Base-by-base conservation (phyloP, 441 rosid genomes). In the Euphorbia corollata region DNA sequence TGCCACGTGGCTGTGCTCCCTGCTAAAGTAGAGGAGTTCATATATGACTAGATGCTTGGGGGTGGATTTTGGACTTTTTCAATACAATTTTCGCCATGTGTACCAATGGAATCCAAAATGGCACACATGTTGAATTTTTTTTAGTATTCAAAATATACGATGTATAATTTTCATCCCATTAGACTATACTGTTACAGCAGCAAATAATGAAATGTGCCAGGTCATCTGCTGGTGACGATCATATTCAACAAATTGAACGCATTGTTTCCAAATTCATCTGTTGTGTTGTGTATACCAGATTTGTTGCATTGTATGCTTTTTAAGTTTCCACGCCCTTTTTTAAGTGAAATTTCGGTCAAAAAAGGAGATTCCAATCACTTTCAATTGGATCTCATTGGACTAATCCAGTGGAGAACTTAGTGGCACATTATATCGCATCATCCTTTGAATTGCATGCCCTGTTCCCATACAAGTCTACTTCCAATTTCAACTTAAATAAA, bases 311-410 rank as follows among this genome's bases (percentile, higher is more conserved):
- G 39, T 64, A 8, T 27, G 43, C 67, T 61, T 68, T 71, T 71
- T 36, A 47, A 62, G 72, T 64, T 32, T 57, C 22, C 67, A 39
- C 22, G 60, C 59, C 38, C 61, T 65, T 61, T 59, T 65, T 61
- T 6, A 32, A 3, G 56, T 19, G 12, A 59, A 30, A 48, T 55
- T 34, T 38, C 70, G 75, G 78, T 71, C 72, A 65, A 70, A 71
- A 72, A 62, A 38, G 70, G 45, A 41, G 24, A 22, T 59, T 71
- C 72, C 43, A 54, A 74, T 73, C 67, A 55, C 64, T 69, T 71
- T 68, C 57, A 0, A 55, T 63, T 55, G 68, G 48, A 59, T 38
- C 16, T 47, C 16, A 41, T 30, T 53, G 65, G 71, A 61, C 72
- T 62, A 61, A 61, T 64, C 58, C 70, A 34, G 43, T 34, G 51